Evolutionary conservation across 2,329 filamentous ascomycete genomes (phyloP).

Genomic region (Talaromyces sp.): DNA sequence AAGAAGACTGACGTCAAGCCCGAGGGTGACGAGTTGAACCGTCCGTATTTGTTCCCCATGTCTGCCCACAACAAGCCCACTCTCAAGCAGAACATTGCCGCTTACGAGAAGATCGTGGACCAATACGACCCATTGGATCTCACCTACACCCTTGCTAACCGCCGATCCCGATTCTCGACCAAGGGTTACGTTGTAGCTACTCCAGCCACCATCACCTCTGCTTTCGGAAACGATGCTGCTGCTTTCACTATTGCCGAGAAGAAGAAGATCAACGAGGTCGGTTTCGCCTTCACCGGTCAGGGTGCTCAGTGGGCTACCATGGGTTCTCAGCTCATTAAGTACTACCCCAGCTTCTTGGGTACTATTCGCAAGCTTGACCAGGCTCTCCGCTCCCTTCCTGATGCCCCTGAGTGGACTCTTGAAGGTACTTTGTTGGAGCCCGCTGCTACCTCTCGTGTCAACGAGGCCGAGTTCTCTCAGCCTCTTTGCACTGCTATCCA

Average conservation of each 20-base stretch:
- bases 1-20: neutral
- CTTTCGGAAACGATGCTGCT: conserved; percentile 7
- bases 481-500: conserved; percentile 45
- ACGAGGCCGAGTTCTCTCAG: conserved; percentile 14
- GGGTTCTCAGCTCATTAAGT: conserved; percentile 24
- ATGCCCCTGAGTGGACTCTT: conserved; percentile 6
- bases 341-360: conserved; percentile 18
- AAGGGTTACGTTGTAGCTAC: neutral
- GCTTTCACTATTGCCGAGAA: conserved; percentile 6
- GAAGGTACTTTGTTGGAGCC: conserved; percentile 6
- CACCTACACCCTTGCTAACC: conserved; percentile 8
- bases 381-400: conserved; percentile 4
- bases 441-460: neutral
- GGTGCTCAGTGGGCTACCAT: conserved; percentile 32
- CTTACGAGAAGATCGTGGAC: neutral
- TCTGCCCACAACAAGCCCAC: conserved; percentile 13
- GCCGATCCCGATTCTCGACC: conserved; percentile 8
- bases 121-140: conserved; percentile 5
- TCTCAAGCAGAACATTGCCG: conserved; percentile 7
- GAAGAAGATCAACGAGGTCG: neutral
- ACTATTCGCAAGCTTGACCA: conserved; percentile 19
- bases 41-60: conserved; percentile 5
- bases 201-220: neutral
- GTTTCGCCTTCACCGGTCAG: conserved; percentile 33
- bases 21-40: neutral